A percentile compares a stretch with the other conserved stretches of the same genome.
These are phyloP conservation scores for Dissophora ornata DNA, from an alignment of 192 early-diverging fungal genomes.

Conservation along the genomic window DNA sequence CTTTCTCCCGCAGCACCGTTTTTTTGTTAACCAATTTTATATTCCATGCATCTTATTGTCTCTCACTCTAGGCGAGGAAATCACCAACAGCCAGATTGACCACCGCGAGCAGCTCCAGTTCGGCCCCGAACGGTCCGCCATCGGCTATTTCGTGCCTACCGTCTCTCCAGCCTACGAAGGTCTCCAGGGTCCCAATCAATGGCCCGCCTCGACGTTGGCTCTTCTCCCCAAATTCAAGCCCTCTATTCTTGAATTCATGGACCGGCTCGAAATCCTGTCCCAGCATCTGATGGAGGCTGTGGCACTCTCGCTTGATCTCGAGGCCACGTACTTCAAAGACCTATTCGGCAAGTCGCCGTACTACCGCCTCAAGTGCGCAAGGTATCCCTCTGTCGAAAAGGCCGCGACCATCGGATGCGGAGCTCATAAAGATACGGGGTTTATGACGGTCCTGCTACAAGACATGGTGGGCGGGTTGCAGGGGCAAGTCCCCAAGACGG, in stretches of 20 bases:
- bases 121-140: constrained; percentile 54
- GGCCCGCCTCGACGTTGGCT: constrained; percentile 56
- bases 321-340: constrained; percentile 48
- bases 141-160: constrained; percentile 4
- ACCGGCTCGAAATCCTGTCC: constrained; percentile 56
- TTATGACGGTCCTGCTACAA: constrained; percentile 68
- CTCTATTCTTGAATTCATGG: constrained; percentile 52
- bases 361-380: constrained; percentile 57
- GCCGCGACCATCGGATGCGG: constrained; percentile 58
- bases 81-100: constrained; percentile 43
- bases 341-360: constrained; percentile 57
- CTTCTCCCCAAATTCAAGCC: constrained; percentile 57
- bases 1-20: no score
- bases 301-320: constrained; percentile 58
- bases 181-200: constrained; percentile 69
- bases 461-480: constrained; percentile 69
- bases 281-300: constrained; percentile 58
- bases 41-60: no score
- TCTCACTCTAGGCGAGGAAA: constrained; percentile 42
- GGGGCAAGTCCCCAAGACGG: constrained; percentile 63
- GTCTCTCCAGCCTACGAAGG: constrained; percentile 57
- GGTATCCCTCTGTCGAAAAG: constrained; percentile 57
- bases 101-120: constrained; percentile 71
- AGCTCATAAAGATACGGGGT: constrained; percentile 68
- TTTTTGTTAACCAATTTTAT: no score